Evolutionary conservation across 169 alveolate species (phyloP).

Genomic region (Plasmodium vinckei): DNA sequence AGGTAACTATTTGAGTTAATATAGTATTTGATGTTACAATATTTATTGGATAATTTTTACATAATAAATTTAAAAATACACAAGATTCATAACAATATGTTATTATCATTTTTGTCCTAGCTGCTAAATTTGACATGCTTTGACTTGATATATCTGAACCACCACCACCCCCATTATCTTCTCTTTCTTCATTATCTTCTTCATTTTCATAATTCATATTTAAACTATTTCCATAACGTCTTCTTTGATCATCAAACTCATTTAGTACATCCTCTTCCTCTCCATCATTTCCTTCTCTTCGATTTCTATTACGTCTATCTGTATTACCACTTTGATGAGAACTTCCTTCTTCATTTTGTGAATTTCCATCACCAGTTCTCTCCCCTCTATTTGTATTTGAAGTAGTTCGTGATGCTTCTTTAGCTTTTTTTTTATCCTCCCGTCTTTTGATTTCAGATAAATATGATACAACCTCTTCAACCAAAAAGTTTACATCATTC

Average conservation of each 20-base stretch:
- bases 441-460: conserved; percentile 89
- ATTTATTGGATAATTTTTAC: conserved; percentile 80
- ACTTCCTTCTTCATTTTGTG: background rate
- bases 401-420: conserved; percentile 25
- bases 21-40: conserved; percentile 83
- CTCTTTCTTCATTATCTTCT: conserved; percentile 45
- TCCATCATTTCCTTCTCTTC: conserved; percentile 74
- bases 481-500: conserved; percentile 87
- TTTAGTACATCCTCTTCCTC: conserved; percentile 36
- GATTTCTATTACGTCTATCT: background rate
- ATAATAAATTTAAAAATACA: conserved; percentile 81
- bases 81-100: conserved; percentile 84
- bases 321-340: background rate
- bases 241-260: conserved; percentile 74
- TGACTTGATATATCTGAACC: conserved; percentile 74
- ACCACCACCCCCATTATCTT: conserved; percentile 76
- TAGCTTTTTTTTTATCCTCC: conserved; percentile 80
- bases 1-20: conserved; percentile 89
- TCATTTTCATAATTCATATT: conserved; percentile 73
- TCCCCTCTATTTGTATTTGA: conserved; percentile 8
- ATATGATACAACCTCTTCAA: conserved; percentile 91
- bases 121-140: conserved; percentile 79
- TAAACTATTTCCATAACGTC: conserved; percentile 11
- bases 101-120: conserved; percentile 81
- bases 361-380: background rate